phyloP scores from a whole-genome alignment of 495 filamentous ascomycete genomes.

The Platismatia glauca region DNA sequence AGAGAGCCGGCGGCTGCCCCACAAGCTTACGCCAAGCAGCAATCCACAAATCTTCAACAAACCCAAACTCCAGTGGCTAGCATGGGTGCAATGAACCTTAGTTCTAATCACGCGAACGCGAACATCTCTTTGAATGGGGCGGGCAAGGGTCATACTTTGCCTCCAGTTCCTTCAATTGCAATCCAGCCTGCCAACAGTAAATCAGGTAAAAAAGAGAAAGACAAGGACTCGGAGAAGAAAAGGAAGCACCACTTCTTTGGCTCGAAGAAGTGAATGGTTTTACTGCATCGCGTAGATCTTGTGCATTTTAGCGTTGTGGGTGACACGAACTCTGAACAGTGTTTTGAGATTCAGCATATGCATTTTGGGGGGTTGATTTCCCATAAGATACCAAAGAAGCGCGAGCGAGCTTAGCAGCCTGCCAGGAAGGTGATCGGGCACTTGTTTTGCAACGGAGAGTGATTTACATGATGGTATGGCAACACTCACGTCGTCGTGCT shows the following conservation, averaged over 20 bases:
- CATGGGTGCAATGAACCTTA: conserved; percentile 52
- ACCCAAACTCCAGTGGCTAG: conserved; percentile 45
- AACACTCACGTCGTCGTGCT: no score
- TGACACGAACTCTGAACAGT: not conserved
- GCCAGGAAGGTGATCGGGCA: not conserved
- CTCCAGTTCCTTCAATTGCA: conserved; percentile 11
- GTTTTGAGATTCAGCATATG: not conserved
- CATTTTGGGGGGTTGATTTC: not conserved
- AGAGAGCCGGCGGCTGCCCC: conserved; percentile 49
- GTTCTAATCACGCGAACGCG: conserved; percentile 23
- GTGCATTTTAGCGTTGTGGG: not conserved
- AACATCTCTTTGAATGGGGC: conserved; percentile 32
- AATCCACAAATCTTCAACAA: conserved; percentile 26
- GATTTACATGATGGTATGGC: no score
- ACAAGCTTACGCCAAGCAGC: conserved; percentile 27
- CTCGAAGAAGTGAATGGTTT: conserved; percentile 41
- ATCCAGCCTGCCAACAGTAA: conserved; percentile 17
- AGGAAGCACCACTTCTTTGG: conserved; percentile 75
- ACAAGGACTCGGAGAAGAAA: conserved; percentile 47
- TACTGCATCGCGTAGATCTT: not conserved
- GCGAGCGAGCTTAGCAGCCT: not conserved
- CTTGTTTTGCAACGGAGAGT: no score
- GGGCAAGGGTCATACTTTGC: conserved; percentile 1
- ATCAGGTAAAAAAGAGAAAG: conserved; percentile 42
- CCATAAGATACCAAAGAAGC: conserved; percentile 9